phyloP scores from a whole-genome alignment of 768 basidiomycete species.

The Boletus vinaceobasis region DNA sequence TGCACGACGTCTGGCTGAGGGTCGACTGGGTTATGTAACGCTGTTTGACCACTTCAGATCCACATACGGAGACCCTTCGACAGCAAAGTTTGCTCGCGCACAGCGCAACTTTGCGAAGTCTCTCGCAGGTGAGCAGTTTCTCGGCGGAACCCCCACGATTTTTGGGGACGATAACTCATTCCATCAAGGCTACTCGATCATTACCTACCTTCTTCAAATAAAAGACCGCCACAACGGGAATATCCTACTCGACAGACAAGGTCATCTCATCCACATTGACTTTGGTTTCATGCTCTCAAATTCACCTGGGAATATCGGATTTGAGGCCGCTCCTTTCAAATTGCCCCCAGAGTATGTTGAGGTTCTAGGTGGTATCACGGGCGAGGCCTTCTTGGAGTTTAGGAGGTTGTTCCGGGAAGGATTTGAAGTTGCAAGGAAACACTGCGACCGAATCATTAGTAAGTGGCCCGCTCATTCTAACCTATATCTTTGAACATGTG shows the following conservation, averaged over 20 bases:
- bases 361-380: constrained; percentile 83
- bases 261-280: constrained; percentile 94
- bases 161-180: background rate
- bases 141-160: background rate
- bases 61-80: constrained; percentile 85
- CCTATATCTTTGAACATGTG: constrained; percentile 3
- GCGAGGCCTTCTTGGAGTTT: constrained; percentile 79
- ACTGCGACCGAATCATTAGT: constrained; percentile 96
- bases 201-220: constrained; percentile 96
- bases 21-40: constrained; percentile 82
- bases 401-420: constrained; percentile 85
- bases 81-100: constrained; percentile 83
- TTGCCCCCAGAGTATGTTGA: constrained; percentile 93
- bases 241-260: constrained; percentile 92
- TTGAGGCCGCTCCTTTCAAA: constrained; percentile 99
- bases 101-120: constrained; percentile 94
- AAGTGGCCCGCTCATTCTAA: constrained; percentile 24
- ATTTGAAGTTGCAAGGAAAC: constrained; percentile 91
- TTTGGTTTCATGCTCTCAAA: constrained; percentile 98
- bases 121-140: constrained; percentile 56
- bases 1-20: constrained; percentile 77
- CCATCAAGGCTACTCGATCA: constrained; percentile 77
- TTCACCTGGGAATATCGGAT: constrained; percentile 95
- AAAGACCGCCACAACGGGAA: constrained; percentile 99
- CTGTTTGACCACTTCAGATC: constrained; percentile 89